Conservation (phyloP, 495 filamentous ascomycete species). For the Platismatia glauca region DNA sequence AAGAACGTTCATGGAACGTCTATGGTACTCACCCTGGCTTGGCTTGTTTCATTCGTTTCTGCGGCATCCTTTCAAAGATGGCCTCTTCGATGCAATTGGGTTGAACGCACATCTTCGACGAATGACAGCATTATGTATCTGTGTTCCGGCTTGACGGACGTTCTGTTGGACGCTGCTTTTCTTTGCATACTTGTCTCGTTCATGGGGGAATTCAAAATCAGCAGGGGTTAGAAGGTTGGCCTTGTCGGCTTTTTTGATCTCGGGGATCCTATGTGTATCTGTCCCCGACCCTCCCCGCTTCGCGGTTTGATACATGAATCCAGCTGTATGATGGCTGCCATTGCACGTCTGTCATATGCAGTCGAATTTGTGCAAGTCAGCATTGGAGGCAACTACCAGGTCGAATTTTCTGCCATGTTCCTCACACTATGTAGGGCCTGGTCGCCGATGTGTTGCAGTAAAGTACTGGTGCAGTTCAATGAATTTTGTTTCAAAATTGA, state of each 20-base stretch:
- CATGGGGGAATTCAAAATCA: slow-evolving; percentile 16
- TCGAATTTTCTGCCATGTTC: background rate
- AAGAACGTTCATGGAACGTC: slow-evolving; percentile 6
- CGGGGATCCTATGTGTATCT: slow-evolving; percentile 14
- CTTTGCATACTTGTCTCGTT: slow-evolving; percentile 14
- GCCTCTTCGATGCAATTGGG: slow-evolving; percentile 20
- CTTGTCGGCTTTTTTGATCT: slow-evolving; percentile 16
- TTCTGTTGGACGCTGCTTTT: slow-evolving; percentile 14
- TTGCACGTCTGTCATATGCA: slow-evolving; percentile 16
- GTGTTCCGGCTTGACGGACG: slow-evolving; percentile 9
- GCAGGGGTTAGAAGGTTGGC: slow-evolving; percentile 9
- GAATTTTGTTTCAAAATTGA: too few species aligned
- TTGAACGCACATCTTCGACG: slow-evolving; percentile 8
- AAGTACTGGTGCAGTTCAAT: too few species aligned
- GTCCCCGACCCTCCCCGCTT: background rate
- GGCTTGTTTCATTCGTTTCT: slow-evolving; percentile 18
- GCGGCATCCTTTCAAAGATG: slow-evolving; percentile 17
- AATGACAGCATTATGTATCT: slow-evolving; percentile 19
- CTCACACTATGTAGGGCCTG: too few species aligned
- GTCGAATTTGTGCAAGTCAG: slow-evolving; percentile 11
- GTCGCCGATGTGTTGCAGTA: slow-evolving; percentile 11
- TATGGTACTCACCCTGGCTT: slow-evolving; percentile 5
- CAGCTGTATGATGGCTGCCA: slow-evolving; percentile 15
- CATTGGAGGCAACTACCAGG: background rate
- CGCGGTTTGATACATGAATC: background rate